Base-by-base conservation (phyloP, 768 basidiomycete species). In the Dioszegia aurantiaca region DNA sequence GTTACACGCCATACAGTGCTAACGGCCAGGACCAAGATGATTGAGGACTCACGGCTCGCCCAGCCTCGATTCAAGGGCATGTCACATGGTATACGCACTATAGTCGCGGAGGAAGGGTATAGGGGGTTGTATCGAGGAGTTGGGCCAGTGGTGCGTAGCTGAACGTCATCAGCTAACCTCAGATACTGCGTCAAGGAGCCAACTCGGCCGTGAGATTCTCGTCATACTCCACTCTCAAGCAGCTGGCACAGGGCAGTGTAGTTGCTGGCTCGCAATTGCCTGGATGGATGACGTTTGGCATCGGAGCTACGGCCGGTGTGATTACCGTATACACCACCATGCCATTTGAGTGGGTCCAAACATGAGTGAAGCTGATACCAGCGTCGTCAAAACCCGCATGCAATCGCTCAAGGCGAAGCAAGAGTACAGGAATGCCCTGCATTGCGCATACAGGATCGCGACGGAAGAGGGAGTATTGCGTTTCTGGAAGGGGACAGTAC, bases 131-230 rank as follows among this genome's bases (percentile, higher is more conserved):
- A 99, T 72, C 81, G 93, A 54, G 94, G 94, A 1, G 79, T 98
- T 2, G 90, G 92, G 72, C 92, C 94, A 2, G 92, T 97, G 55
- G 93, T 94, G 74, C 59, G 87, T 83, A 6, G 11, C 39, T 33
- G 33, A 11, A 45, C 24, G 54, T 24, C 4, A 4, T 24, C 27
- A 40, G 54, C 21, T 37, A 16, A 41, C 55, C 33, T 2, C 70
- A 95, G 90, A 90, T 94, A 85, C 88, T 94, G 84, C 87, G 92
- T 27, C 94, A 98, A 84, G 92, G 91, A 37, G 94, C 93, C 40
- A 99, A 98, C 74, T 97, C 92, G 4, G 92, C 95, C 10, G 85
- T 98, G 28, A 83, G 94, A 30, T 98, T 97, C 79, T 92, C 93
- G 46, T 91, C 90, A 0, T 98, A 97, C 77, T 84, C 88, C 2